Conservation (phyloP, 306 rosid species). For the Potentilla sterilis region DNA sequence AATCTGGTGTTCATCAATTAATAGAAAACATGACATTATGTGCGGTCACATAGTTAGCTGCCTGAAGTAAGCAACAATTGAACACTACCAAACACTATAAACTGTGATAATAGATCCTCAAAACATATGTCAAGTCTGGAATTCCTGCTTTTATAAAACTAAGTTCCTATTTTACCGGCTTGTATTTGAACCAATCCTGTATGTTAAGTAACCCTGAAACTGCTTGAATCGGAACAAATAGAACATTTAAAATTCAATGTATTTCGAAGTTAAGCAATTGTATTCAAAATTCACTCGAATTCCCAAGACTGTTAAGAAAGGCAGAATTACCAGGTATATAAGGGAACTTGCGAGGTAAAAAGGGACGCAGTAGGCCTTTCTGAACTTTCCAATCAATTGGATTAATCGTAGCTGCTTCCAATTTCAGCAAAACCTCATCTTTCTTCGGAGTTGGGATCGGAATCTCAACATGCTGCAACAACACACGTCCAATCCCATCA, state of each 20-base stretch:
- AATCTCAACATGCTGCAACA: conserved; percentile 59
- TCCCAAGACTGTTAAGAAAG: neutral
- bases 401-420: conserved; percentile 72
- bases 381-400: conserved; percentile 83
- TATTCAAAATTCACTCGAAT: too few species aligned
- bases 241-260: too few species aligned
- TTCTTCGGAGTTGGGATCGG: conserved; percentile 57
- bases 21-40: neutral
- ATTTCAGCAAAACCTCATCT: conserved; percentile 58
- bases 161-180: neutral
- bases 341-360: conserved; percentile 63
- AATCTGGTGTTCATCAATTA: neutral
- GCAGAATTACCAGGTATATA: conserved; percentile 53
- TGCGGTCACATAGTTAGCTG: neutral
- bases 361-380: conserved; percentile 55
- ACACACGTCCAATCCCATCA: neutral
- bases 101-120: neutral
- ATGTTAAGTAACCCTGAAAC: too few species aligned
- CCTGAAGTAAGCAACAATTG: neutral
- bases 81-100: neutral
- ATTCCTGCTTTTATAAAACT: neutral
- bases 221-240: too few species aligned
- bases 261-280: too few species aligned
- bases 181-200: neutral
- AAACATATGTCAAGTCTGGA: neutral